Conservation (phyloP, 805 yeast genomes). For the Saccharomyces cerevisiae region DNA sequence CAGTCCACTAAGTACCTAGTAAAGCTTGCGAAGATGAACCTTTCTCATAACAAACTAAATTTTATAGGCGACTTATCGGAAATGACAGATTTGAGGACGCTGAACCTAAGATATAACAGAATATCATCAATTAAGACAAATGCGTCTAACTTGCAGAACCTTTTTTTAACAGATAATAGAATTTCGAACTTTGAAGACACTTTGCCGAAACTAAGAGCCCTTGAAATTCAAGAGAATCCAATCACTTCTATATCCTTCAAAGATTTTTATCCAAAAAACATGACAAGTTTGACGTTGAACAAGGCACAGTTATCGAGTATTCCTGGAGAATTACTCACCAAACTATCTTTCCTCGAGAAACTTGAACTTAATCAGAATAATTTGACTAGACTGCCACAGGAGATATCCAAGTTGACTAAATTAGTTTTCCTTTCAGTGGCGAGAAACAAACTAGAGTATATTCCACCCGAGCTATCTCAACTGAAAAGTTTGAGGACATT, state of each 20-base stretch:
- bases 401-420: constrained; percentile 49
- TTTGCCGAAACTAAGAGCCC: constrained; percentile 53
- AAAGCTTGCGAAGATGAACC: constrained; percentile 57
- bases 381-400: constrained; percentile 64
- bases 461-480: constrained; percentile 60
- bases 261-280: constrained; percentile 43
- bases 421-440: constrained; percentile 62
- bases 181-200: constrained; percentile 61
- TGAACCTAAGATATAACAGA: constrained; percentile 72
- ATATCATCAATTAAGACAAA: constrained; percentile 33
- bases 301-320: constrained; percentile 77
- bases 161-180: constrained; percentile 66
- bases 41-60: constrained; percentile 62
- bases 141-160: constrained; percentile 57
- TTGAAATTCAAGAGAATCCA: constrained; percentile 78
- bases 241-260: constrained; percentile 43
- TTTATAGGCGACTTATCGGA: constrained; percentile 38
- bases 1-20: constrained; percentile 48
- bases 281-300: constrained; percentile 67
- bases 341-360: constrained; percentile 60
- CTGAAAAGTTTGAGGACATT: constrained; percentile 53
- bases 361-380: constrained; percentile 76
- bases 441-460: constrained; percentile 61
- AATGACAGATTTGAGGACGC: constrained; percentile 50
- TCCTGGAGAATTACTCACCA: constrained; percentile 52